phyloP scores from a whole-genome alignment of 169 alveolate genomes.

The Plasmodium fragile region DNA sequence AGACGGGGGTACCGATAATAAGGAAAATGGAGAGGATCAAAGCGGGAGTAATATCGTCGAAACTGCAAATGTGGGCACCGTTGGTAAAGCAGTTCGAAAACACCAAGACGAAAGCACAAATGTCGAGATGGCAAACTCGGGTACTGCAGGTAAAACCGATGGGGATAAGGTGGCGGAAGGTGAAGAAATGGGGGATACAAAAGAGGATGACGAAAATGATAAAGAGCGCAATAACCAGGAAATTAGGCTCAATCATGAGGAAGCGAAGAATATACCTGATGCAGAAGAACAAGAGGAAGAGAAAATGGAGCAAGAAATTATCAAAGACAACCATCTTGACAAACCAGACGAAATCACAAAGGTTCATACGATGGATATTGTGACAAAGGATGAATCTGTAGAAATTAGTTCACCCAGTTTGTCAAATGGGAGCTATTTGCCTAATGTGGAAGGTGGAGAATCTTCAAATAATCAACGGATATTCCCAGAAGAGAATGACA shows the following conservation, averaged over 20 bases:
- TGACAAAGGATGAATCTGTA: not conserved
- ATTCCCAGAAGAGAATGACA: not conserved
- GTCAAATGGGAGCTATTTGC: not conserved
- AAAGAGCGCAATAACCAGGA: not conserved
- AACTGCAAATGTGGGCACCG: not conserved
- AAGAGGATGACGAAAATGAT: not conserved
- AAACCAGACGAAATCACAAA: not conserved
- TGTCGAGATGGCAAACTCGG: not conserved
- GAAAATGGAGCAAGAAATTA: constrained; percentile 3
- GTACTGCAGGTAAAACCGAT: not conserved
- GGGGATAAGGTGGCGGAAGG: not conserved
- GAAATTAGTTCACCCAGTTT: not conserved
- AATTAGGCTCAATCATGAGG: not conserved
- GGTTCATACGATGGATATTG: not conserved
- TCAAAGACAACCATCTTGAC: not conserved
- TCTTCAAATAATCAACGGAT: not conserved
- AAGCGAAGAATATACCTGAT: not conserved
- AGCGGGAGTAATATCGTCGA: not conserved
- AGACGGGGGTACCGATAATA: not conserved
- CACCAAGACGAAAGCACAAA: not conserved
- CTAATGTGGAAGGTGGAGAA: not conserved
- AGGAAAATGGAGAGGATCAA: not conserved
- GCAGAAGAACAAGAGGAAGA: not conserved
- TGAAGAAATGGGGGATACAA: not conserved
- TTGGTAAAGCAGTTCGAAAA: not conserved